phyloP scores from a whole-genome alignment of 306 rosid species.

The Begonia masoniana region DNA sequence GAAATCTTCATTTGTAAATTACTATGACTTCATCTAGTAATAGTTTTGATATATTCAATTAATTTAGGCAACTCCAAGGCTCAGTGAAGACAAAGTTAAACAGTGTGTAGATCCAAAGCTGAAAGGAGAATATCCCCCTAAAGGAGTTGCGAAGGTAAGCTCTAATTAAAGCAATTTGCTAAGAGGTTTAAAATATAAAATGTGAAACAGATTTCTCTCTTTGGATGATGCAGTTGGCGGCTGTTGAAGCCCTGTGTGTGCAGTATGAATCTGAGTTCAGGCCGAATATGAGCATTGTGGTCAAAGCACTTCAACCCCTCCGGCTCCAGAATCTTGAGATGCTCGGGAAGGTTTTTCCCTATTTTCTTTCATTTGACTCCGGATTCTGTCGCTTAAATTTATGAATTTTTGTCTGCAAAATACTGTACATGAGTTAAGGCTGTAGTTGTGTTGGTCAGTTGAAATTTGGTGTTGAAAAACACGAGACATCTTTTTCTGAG shows the following conservation, averaged over 20 bases:
- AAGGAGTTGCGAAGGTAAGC: constrained; percentile 88
- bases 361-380: neutral
- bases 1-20: too few species aligned
- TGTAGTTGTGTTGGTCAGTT: too few species aligned
- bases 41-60: constrained; percentile 5
- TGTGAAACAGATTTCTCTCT: constrained; percentile 14
- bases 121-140: constrained; percentile 91
- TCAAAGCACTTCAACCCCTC: constrained; percentile 91
- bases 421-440: too few species aligned
- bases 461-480: too few species aligned
- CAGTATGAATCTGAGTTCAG: constrained; percentile 95
- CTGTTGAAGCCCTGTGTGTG: constrained; percentile 89
- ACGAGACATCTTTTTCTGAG: too few species aligned
- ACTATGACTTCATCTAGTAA: neutral
- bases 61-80: constrained; percentile 78
- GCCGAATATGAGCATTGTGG: constrained; percentile 97
- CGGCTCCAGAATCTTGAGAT: constrained; percentile 36
- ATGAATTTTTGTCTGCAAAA: neutral
- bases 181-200: too few species aligned
- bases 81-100: constrained; percentile 94
- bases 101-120: constrained; percentile 95
- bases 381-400: neutral
- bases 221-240: constrained; percentile 65
- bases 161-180: neutral
- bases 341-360: neutral